Conservation (phyloP, 2,329 filamentous ascomycete genomes). For the Epichloe sibirici region DNA sequence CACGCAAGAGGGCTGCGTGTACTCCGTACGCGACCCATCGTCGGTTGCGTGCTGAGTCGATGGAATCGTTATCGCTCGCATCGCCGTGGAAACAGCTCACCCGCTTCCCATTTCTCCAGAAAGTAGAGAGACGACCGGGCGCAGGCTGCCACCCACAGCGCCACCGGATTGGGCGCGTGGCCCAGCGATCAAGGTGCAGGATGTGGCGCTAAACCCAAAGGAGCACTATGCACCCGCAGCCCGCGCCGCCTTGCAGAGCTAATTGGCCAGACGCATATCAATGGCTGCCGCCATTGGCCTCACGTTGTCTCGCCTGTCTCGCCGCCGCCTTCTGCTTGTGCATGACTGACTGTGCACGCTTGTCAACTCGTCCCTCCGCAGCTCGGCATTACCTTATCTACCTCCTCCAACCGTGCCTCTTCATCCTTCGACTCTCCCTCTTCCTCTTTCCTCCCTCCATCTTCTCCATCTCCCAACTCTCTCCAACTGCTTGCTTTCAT, state of each 20-base stretch:
- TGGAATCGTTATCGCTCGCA: constrained; percentile 4
- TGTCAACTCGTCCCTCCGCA: constrained; percentile 7
- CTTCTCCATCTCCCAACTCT: constrained; percentile 3
- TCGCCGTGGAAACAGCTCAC: constrained; percentile 17
- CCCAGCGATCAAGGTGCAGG: constrained; percentile 4
- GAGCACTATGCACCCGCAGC: not conserved
- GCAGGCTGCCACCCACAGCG: not conserved
- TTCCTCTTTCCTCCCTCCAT: constrained; percentile 12
- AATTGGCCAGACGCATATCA: constrained; percentile 2
- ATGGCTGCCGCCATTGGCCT: constrained; percentile 17
- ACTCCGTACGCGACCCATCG: not conserved
- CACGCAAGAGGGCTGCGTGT: not conserved
- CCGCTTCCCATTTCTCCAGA: not conserved
- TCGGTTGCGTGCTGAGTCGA: not conserved
- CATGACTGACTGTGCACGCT: constrained; percentile 12
- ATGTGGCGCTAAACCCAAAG: constrained; percentile 1
- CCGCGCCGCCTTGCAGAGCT: not conserved
- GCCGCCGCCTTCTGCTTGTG: constrained; percentile 4
- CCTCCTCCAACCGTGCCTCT: constrained; percentile 12
- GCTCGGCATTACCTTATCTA: constrained; percentile 10
- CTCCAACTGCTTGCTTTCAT: constrained; percentile 5
- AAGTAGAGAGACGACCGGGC: too few relatives aligned
- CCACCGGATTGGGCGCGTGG: constrained; percentile 14
- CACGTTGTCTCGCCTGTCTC: constrained; percentile 9
- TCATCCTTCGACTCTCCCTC: constrained; percentile 13